These are phyloP conservation scores for Dendrobium nobile DNA, from an alignment of 106 monocot species.

Conservation along the genomic window DNA sequence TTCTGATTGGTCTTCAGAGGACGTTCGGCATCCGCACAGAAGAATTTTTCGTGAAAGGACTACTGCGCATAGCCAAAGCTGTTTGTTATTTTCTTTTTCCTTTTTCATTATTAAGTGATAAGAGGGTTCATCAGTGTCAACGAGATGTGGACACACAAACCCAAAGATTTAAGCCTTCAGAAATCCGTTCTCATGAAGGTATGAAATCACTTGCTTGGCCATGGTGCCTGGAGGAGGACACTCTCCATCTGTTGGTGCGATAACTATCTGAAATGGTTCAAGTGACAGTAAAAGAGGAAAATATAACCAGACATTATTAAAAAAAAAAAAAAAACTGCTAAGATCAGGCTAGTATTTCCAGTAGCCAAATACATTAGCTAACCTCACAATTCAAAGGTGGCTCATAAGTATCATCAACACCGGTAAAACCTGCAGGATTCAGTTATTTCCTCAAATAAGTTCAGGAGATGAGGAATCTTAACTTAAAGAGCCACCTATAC, in stretches of 20 bases:
- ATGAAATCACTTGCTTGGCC: slow-evolving; percentile 4
- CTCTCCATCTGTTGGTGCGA: slow-evolving; percentile 1
- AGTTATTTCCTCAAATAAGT: background rate
- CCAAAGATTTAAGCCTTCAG: background rate
- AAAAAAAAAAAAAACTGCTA: background rate
- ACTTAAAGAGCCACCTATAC: too few relatives aligned
- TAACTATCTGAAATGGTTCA: slow-evolving; percentile 4
- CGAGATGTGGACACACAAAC: background rate
- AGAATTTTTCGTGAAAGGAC: background rate
- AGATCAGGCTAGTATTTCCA: background rate
- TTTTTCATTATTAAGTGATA: background rate
- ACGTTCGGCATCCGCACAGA: too few relatives aligned
- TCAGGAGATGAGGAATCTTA: background rate
- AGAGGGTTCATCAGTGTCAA: background rate
- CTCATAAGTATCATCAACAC: slow-evolving; percentile 93
- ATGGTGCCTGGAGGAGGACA: slow-evolving; percentile 1
- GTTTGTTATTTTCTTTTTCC: background rate
- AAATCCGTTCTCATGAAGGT: slow-evolving; percentile 9
- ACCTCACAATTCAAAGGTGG: slow-evolving; percentile 26
- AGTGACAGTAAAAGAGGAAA: background rate
- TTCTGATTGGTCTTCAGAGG: too few relatives aligned
- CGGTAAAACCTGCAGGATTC: slow-evolving; percentile 70
- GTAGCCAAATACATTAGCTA: background rate
- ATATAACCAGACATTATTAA: background rate
- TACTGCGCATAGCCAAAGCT: background rate